Evolutionary conservation across 306 rosid species (phyloP).

Genomic region (Citrullus mucosospermus): DNA sequence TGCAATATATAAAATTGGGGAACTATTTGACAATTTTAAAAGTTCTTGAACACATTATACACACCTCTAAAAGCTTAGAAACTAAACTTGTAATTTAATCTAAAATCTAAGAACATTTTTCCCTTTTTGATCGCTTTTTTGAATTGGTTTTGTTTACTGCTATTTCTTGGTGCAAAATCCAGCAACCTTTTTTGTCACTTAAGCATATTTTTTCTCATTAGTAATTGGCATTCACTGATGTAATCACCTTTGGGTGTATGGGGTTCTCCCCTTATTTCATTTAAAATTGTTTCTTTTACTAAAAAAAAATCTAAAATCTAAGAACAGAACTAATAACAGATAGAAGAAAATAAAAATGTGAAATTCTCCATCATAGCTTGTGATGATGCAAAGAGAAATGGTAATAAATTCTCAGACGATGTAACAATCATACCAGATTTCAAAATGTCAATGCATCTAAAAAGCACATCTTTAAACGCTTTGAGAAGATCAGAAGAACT

Average conservation of each 20-base stretch:
- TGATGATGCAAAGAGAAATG: not conserved
- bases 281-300: no score
- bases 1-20: not conserved
- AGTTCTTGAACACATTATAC: not conserved
- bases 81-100: not conserved
- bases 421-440: constrained; percentile 29
- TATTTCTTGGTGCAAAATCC: no score
- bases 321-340: not conserved
- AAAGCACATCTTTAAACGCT: constrained; percentile 46
- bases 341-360: not conserved
- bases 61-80: not conserved
- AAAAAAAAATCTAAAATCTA: not conserved
- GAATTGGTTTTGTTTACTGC: no score
- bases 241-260: no score
- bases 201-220: no score
- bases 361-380: not conserved
- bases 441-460: constrained; percentile 42
- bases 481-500: constrained; percentile 40
- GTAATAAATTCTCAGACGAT: not conserved
- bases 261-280: no score
- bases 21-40: not conserved
- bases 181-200: no score
- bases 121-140: no score
- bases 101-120: not conserved
- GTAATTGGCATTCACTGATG: no score